Evolutionary conservation across 2,329 filamentous ascomycete species (phyloP).

Genomic region (Ceratocystis diversiconidia): DNA sequence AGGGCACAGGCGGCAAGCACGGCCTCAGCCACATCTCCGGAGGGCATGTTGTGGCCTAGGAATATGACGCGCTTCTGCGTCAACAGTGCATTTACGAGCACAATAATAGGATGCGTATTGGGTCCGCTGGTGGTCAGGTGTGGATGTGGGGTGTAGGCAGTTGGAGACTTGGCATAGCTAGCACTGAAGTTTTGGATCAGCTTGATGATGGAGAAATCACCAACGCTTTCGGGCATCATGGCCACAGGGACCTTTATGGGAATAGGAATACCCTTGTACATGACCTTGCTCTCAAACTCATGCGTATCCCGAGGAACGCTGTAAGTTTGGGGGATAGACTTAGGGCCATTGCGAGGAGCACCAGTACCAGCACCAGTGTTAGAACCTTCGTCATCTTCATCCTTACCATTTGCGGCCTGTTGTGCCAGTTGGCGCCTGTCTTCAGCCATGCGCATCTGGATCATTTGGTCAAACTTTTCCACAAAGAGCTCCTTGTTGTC

Average conservation of each 20-base stretch:
- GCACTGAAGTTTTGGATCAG: conserved; percentile 88
- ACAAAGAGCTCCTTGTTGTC: conserved; percentile 94
- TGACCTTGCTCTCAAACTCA: conserved; percentile 88
- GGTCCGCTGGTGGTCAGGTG: conserved; percentile 87
- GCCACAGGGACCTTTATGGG: conserved; percentile 93
- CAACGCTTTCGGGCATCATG: conserved; percentile 86
- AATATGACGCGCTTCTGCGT: conserved; percentile 97
- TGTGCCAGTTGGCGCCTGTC: conserved; percentile 35
- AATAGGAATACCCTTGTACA: conserved; percentile 93
- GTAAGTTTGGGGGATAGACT: conserved; percentile 36
- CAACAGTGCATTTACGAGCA: conserved; percentile 83
- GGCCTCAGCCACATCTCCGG: conserved; percentile 92
- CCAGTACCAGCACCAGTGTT: conserved; percentile 39
- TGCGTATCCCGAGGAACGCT: conserved; percentile 84
- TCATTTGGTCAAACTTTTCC: conserved; percentile 94
- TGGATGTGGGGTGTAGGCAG: conserved; percentile 73
- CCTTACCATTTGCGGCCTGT: conserved; percentile 27
- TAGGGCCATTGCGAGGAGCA: conserved; percentile 45
- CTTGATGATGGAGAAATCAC: conserved; percentile 94
- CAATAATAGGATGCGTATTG: conserved; percentile 84
- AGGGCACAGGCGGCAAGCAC: conserved; percentile 92
- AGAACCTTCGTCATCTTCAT: conserved; percentile 27
- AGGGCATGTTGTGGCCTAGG: conserved; percentile 85
- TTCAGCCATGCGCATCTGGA: conserved; percentile 63
- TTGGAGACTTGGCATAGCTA: conserved; percentile 65